phyloP scores from a whole-genome alignment of 306 rosid species.

The Cicer arietinum region DNA sequence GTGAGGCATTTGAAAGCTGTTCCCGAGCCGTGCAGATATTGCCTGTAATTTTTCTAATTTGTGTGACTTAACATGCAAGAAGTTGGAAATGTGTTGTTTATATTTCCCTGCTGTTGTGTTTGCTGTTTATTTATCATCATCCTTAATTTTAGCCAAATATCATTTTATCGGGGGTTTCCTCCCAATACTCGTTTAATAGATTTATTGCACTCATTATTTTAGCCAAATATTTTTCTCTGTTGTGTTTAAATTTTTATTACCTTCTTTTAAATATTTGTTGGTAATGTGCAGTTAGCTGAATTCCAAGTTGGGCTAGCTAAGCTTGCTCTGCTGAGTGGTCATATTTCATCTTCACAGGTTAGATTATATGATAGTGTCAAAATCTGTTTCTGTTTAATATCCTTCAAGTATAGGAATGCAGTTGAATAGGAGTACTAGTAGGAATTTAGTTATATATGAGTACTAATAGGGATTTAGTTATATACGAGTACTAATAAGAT shows the following conservation, averaged over 20 bases:
- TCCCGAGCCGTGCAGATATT: slow-evolving; percentile 81
- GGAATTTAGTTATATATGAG: too few species aligned
- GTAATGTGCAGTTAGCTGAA: slow-evolving; percentile 76
- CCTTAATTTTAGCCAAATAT: slow-evolving; percentile 13
- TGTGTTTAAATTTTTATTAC: slow-evolving; percentile 22
- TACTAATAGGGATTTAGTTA: too few species aligned
- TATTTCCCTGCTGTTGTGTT: slow-evolving; percentile 16
- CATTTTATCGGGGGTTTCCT: slow-evolving; percentile 12
- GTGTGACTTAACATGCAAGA: slow-evolving; percentile 28
- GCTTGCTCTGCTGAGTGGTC: slow-evolving; percentile 82
- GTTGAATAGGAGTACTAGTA: too few species aligned
- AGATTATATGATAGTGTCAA: slow-evolving; percentile 22
- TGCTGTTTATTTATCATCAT: slow-evolving; percentile 16
- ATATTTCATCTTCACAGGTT: slow-evolving; percentile 90
- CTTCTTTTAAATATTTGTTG: slow-evolving; percentile 29
- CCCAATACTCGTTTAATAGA: slow-evolving; percentile 7
- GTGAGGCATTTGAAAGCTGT: slow-evolving; percentile 93
- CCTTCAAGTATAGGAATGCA: too few species aligned
- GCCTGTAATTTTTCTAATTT: slow-evolving; percentile 64
- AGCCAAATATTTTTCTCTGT: slow-evolving; percentile 9
- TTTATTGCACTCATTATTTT: slow-evolving; percentile 30
- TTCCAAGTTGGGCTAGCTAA: slow-evolving; percentile 91
- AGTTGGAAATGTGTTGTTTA: neutral
- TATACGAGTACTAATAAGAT: too few species aligned
- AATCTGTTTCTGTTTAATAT: too few species aligned